These are phyloP conservation scores for Stagonosporopsis cucurbitacearum DNA, from an alignment of 2,329 filamentous ascomycete genomes.

Conservation along the genomic window DNA sequence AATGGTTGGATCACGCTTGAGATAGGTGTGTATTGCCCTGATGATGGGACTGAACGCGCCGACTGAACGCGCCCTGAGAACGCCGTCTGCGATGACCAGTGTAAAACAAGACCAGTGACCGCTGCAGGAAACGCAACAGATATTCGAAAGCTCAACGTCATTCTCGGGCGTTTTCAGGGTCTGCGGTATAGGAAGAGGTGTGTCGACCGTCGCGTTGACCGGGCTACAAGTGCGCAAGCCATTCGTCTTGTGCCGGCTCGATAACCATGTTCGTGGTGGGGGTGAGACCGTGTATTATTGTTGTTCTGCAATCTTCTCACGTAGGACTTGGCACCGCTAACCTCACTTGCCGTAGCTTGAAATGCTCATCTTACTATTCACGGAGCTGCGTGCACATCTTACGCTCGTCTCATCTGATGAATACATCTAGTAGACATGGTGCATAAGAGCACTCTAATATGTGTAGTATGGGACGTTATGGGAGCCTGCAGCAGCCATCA, in stretches of 20 bases:
- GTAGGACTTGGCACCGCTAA: conserved; percentile 10
- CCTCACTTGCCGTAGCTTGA: conserved; percentile 6
- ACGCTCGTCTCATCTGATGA: background rate
- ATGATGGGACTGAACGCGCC: background rate
- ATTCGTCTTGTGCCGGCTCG: background rate
- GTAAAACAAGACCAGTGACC: conserved; percentile 25
- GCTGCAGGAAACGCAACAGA: conserved; percentile 10
- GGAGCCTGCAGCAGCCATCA: conserved; percentile 1
- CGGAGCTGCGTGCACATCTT: background rate
- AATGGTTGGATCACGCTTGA: conserved; percentile 21
- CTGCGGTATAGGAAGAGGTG: background rate
- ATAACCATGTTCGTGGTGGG: conserved; percentile 13
- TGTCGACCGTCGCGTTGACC: no score
- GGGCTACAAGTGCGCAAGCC: background rate
- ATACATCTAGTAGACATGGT: background rate
- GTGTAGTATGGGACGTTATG: conserved; percentile 6
- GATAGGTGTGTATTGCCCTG: conserved; percentile 10
- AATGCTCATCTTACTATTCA: conserved; percentile 4
- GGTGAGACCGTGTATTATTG: conserved; percentile 20
- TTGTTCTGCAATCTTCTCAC: conserved; percentile 12
- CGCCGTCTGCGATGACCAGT: conserved; percentile 15
- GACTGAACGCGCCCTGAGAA: conserved; percentile 6
- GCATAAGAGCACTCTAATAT: background rate
- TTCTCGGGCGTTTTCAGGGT: background rate
- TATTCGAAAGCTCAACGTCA: background rate